Percentiles rank a stretch among this genome's conserved stretches.
Conservation (phyloP, 176 grass and related monocot species). For the Zizania latifolia region DNA sequence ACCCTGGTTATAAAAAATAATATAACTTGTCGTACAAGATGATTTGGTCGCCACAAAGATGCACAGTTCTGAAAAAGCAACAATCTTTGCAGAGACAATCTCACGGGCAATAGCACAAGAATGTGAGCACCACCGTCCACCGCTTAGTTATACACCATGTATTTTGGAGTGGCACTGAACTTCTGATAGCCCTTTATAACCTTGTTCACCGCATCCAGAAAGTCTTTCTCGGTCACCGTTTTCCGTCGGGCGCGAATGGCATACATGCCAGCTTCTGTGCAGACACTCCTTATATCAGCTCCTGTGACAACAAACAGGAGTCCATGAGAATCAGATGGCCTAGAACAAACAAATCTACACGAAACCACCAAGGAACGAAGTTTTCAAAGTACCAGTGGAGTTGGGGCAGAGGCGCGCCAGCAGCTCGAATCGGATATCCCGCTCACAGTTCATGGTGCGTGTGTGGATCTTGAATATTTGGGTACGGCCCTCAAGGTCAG, state of each 20-base stretch:
- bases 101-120: not conserved
- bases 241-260: constrained; percentile 84
- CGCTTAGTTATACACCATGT: constrained; percentile 85
- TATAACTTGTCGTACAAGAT: not conserved
- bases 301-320: constrained; percentile 30
- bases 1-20: not conserved
- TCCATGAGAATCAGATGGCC: not conserved
- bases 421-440: constrained; percentile 87
- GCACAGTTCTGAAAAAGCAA: constrained; percentile 8
- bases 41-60: not conserved
- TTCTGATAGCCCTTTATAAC: constrained; percentile 97
- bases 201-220: constrained; percentile 83
- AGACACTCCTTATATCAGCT: constrained; percentile 85
- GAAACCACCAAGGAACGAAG: not conserved
- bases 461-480: constrained; percentile 98
- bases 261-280: constrained; percentile 90
- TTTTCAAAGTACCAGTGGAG: constrained; percentile 57
- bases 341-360: not conserved
- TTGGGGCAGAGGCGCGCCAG: constrained; percentile 93
- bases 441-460: constrained; percentile 82
- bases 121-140: not conserved
- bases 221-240: constrained; percentile 88
- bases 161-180: constrained; percentile 83
- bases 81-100: not conserved
- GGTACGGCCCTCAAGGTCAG: constrained; percentile 82